Conservation (phyloP, 352 stramenopile species). For the Stramenopiles sp. region DNA sequence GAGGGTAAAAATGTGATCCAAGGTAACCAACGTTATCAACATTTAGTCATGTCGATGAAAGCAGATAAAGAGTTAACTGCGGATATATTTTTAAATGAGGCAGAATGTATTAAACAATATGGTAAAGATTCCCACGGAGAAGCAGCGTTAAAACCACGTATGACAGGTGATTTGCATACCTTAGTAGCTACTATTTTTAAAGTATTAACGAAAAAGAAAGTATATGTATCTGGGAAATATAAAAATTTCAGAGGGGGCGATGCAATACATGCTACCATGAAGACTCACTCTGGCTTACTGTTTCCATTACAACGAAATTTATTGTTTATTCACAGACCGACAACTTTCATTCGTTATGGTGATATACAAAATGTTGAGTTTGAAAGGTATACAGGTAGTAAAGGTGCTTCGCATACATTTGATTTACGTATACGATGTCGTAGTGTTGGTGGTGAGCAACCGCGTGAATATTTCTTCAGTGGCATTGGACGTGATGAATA, state of each 20-base stretch:
- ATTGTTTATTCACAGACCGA: constrained; percentile 99
- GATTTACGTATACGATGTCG: constrained; percentile 77
- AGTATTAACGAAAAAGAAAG: constrained; percentile 77
- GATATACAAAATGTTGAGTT: constrained; percentile 96
- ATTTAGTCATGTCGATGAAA: constrained; percentile 87
- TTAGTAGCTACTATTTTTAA: constrained; percentile 97
- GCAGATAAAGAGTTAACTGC: constrained; percentile 50
- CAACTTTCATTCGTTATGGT: constrained; percentile 91
- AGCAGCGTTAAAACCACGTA: constrained; percentile 40
- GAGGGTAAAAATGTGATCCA: constrained; percentile 50
- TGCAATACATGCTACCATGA: constrained; percentile 65
- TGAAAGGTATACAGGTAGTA: constrained; percentile 79
- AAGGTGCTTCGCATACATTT: constrained; percentile 72
- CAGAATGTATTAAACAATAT: constrained; percentile 91
- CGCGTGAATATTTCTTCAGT: constrained; percentile 75
- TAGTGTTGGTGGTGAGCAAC: constrained; percentile 46
- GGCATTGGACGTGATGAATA: constrained; percentile 88
- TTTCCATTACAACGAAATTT: constrained; percentile 88
- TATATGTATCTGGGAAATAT: constrained; percentile 79
- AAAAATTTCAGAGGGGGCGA: constrained; percentile 57
- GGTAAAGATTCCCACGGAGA: constrained; percentile 60
- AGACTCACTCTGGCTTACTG: constrained; percentile 83
- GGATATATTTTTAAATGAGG: constrained; percentile 80
- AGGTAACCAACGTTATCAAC: constrained; percentile 91
- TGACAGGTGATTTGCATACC: constrained; percentile 84